These are phyloP conservation scores for Plasmodium sp. DNA, from an alignment of 169 alveolate species.

Conservation along the genomic window DNA sequence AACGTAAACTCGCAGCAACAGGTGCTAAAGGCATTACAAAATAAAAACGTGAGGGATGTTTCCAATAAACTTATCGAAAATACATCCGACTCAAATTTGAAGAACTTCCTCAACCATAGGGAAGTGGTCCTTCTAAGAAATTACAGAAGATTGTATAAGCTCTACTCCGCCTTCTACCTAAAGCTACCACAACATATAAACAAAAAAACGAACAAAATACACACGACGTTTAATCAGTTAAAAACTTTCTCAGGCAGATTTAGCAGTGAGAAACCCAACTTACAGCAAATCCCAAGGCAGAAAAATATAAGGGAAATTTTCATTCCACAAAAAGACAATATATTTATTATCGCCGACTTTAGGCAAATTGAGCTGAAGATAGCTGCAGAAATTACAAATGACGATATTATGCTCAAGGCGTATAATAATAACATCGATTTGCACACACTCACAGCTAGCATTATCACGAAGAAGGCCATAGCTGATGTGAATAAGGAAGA, in stretches of 20 bases:
- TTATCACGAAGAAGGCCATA: constrained; percentile 77
- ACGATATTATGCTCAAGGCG: constrained; percentile 88
- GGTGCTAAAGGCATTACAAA: constrained; percentile 82
- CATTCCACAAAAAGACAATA: constrained; percentile 82
- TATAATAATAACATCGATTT: constrained; percentile 81
- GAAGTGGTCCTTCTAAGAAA: constrained; percentile 85
- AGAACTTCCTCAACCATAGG: constrained; percentile 83
- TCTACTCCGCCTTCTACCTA: constrained; percentile 88
- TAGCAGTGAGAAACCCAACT: constrained; percentile 90
- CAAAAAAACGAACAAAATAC: constrained; percentile 82
- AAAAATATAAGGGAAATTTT: constrained; percentile 87
- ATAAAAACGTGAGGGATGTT: constrained; percentile 80
- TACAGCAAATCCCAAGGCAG: constrained; percentile 91
- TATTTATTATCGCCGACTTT: constrained; percentile 89
- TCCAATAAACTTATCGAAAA: constrained; percentile 80
- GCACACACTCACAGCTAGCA: constrained; percentile 86
- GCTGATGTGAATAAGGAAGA: constrained; percentile 84
- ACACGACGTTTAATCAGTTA: constrained; percentile 88
- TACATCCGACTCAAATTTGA: constrained; percentile 87
- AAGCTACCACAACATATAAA: constrained; percentile 87
- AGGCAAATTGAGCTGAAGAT: constrained; percentile 89
- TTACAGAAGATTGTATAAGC: constrained; percentile 84
- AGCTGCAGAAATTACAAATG: constrained; percentile 91
- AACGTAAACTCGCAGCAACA: constrained; percentile 89
- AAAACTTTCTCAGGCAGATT: constrained; percentile 92